These are phyloP conservation scores for Stephanodiscus triporus DNA, from an alignment of 108 stramenopile species.

Conservation along the genomic window DNA sequence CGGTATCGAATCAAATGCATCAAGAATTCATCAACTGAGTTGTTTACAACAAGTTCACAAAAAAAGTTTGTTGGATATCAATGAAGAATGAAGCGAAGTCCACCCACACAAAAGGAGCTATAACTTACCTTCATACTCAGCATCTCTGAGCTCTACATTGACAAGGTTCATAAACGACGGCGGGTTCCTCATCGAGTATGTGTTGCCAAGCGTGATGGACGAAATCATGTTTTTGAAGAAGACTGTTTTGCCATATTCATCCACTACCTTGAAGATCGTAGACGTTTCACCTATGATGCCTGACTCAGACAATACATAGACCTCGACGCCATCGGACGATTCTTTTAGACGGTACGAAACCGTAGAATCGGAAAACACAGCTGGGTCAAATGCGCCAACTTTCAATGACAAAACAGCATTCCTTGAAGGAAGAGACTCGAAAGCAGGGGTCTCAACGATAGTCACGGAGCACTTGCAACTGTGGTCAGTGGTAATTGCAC, in stretches of 20 bases:
- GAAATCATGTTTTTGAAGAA: constrained; percentile 35
- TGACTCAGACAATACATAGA: constrained; percentile 19
- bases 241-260: constrained; percentile 30
- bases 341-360: constrained; percentile 22
- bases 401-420: constrained; percentile 42
- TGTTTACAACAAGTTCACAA: neutral
- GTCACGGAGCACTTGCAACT: constrained; percentile 35
- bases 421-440: constrained; percentile 35
- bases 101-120: neutral
- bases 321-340: constrained; percentile 24
- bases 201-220: constrained; percentile 22
- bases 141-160: constrained; percentile 44
- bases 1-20: constrained; percentile 32
- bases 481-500: constrained; percentile 16
- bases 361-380: constrained; percentile 19
- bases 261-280: constrained; percentile 38
- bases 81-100: neutral
- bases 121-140: constrained; percentile 29
- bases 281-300: constrained; percentile 30
- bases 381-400: constrained; percentile 51
- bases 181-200: constrained; percentile 40
- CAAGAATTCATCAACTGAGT: constrained; percentile 33
- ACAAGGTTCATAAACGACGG: constrained; percentile 28
- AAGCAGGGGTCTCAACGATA: constrained; percentile 19
- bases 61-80: neutral